Conservation (phyloP, 495 filamentous ascomycete genomes). For the Opeltia flavorubescens region DNA sequence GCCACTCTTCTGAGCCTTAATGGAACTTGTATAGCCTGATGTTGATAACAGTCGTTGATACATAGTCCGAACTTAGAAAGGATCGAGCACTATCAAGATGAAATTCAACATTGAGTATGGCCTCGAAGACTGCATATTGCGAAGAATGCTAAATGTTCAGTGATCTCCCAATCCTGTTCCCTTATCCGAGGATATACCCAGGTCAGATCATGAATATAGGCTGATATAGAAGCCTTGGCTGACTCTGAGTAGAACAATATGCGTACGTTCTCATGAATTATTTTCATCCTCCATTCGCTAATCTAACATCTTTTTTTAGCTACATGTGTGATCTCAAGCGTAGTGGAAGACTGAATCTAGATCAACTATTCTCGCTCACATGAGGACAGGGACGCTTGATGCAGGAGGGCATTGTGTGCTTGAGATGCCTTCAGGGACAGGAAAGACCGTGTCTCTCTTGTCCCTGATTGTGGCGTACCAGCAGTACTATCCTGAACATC, state of each 20-base stretch:
- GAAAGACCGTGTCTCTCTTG: slow-evolving; percentile 90
- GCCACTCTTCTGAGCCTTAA: too few relatives aligned
- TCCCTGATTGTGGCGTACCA: slow-evolving; percentile 96
- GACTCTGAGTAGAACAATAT: slow-evolving; percentile 63
- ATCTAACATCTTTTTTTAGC: slow-evolving; percentile 20
- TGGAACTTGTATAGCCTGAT: too few relatives aligned
- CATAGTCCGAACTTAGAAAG: too few relatives aligned
- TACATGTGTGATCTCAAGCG: slow-evolving; percentile 99
- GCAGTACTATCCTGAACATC: slow-evolving; percentile 72
- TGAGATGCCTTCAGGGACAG: slow-evolving; percentile 99
- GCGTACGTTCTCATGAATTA: slow-evolving; percentile 32
- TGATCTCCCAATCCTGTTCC: slow-evolving; percentile 88
- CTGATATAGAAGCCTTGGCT: neutral
- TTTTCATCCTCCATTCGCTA: neutral
- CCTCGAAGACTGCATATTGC: neutral
- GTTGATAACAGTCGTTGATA: too few relatives aligned
- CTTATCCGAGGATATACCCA: slow-evolving; percentile 94
- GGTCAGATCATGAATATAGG: slow-evolving; percentile 26
- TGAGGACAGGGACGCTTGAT: slow-evolving; percentile 60
- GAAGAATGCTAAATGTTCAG: slow-evolving; percentile 27
- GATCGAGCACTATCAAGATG: too few relatives aligned
- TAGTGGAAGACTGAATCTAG: slow-evolving; percentile 13
- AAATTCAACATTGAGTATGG: slow-evolving; percentile 89
- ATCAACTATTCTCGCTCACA: slow-evolving; percentile 4
- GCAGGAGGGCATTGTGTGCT: slow-evolving; percentile 91